A percentile compares a stretch with the other conserved stretches of the same genome.
Evolutionary conservation across 1,284 basidiomycete genomes (phyloP).

Genomic region (Coriolopsis trogii): DNA sequence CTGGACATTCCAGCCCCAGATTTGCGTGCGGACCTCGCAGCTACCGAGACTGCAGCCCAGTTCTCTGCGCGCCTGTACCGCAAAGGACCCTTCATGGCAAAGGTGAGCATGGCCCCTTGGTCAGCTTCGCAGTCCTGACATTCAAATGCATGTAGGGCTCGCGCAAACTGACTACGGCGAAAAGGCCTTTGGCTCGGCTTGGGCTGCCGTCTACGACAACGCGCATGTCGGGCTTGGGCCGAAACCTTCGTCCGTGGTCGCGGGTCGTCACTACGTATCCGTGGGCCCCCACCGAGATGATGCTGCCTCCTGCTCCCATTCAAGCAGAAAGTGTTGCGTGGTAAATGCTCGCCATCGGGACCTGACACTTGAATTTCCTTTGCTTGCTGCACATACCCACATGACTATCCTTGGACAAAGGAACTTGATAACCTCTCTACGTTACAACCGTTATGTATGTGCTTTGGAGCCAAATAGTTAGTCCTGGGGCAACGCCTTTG

Average conservation of each 20-base stretch:
- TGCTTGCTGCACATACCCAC: not conserved
- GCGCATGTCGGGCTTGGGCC: slow-evolving; percentile 48
- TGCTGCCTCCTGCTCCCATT: slow-evolving; percentile 34
- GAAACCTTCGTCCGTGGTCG: slow-evolving; percentile 50
- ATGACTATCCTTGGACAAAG: not conserved
- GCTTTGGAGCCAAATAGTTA: too few species aligned
- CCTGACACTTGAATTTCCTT: too few species aligned
- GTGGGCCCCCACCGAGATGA: slow-evolving; percentile 43
- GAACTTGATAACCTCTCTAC: too few species aligned
- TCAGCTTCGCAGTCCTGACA: slow-evolving; percentile 38
- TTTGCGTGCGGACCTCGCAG: slow-evolving; percentile 34
- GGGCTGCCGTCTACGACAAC: slow-evolving; percentile 44
- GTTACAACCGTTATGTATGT: too few species aligned
- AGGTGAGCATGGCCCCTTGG: slow-evolving; percentile 40
- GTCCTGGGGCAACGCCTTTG: too few species aligned
- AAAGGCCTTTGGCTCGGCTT: slow-evolving; percentile 36
- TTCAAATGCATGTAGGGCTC: slow-evolving; percentile 41
- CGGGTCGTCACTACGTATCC: slow-evolving; percentile 46
- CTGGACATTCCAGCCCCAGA: slow-evolving; percentile 39
- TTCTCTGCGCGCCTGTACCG: slow-evolving; percentile 50
- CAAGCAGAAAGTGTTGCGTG: slow-evolving; percentile 37
- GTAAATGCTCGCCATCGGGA: too few species aligned
- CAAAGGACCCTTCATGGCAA: slow-evolving; percentile 39
- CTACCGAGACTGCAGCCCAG: slow-evolving; percentile 45
- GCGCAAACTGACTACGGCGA: slow-evolving; percentile 39